phyloP scores from a whole-genome alignment of 805 yeast genomes.

The Candida railenensis region DNA sequence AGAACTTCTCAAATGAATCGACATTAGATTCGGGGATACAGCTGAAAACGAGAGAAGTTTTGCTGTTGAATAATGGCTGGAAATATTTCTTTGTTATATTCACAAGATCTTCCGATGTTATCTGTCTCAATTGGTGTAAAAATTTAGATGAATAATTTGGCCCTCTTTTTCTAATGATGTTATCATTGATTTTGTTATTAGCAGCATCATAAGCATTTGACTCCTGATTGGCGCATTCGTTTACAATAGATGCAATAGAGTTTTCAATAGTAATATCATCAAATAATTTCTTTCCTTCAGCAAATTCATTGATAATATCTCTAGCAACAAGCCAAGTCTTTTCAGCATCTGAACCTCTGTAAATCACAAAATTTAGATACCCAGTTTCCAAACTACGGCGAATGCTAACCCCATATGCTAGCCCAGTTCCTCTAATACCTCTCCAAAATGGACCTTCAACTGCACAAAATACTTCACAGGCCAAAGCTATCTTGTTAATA shows the following conservation, averaged over 20 bases:
- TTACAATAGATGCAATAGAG: slow-evolving; percentile 74
- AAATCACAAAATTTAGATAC: slow-evolving; percentile 61
- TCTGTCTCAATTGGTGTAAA: slow-evolving; percentile 50
- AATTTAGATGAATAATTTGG: slow-evolving; percentile 56
- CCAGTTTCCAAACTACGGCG: slow-evolving; percentile 63
- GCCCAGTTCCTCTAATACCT: slow-evolving; percentile 91
- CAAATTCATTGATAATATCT: slow-evolving; percentile 60
- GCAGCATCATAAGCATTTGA: slow-evolving; percentile 69
- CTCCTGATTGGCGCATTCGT: slow-evolving; percentile 65
- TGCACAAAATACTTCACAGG: slow-evolving; percentile 73
- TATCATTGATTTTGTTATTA: slow-evolving; percentile 61
- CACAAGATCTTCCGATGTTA: slow-evolving; percentile 54
- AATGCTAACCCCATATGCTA: slow-evolving; percentile 85
- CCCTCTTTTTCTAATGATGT: slow-evolving; percentile 68
- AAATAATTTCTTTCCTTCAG: slow-evolving; percentile 51
- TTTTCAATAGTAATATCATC: slow-evolving; percentile 65
- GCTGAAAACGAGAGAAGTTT: slow-evolving; percentile 59
- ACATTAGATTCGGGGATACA: slow-evolving; percentile 71
- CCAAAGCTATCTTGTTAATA: slow-evolving; percentile 66
- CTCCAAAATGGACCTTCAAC: slow-evolving; percentile 98
- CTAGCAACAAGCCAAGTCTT: slow-evolving; percentile 64
- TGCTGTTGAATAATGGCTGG: slow-evolving; percentile 59
- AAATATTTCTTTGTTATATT: slow-evolving; percentile 57
- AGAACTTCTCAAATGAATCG: slow-evolving; percentile 44
- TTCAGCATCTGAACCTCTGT: slow-evolving; percentile 81